Evolutionary conservation across 1,284 basidiomycete genomes (phyloP), one percentile per base, ranked within the genome.

Genomic region (Cystobasidium slooffiae): DNA sequence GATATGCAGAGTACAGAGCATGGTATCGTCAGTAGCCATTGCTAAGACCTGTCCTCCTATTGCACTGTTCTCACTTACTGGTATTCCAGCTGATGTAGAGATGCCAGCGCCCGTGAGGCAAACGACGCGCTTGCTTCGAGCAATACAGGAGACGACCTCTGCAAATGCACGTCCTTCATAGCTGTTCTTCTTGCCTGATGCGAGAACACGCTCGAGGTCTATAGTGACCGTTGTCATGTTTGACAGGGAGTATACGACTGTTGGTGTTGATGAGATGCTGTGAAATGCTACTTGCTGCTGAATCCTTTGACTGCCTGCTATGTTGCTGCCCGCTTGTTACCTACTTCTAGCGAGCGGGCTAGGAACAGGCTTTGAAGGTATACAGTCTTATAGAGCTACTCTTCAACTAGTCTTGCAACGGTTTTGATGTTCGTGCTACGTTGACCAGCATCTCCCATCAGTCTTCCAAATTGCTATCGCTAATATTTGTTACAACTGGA

Each of bases 1-100:
- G 31, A 31, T 31, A 31, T 31, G 31, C 31, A 31, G 5, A 31
- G 31, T 31, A 31, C 31, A 31, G 31, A 10, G 16, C 14, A 37
- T n/a, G 18, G 14, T 22, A 56, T 22, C 14, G 16, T n/a, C 12
- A 56, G 14, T 14, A 14, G 31, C 47, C 16, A 16, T 16, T 51
- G 3, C 20, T 51, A 16, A 20, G 16, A 14, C 1, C 2, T 16
- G 16, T 16, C 6, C 47, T 51, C 20, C 20, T 20, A 51, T n/a
- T 24, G 18, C 16, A 9, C 6, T n/a, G 14, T 20, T 16, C 5
- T 10, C 41, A 37, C 70, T 10, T 41, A 95, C 93, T 14, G 93
- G 93, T 51, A 76, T 68, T 51, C 75, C 75, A 65, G 75, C 75
- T 22, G 65, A 63, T 43, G 58, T 64, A 1, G 52, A 61, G 64